These are phyloP conservation scores for Eimeria zaria DNA, from an alignment of 169 alveolate genomes.

Conservation along the genomic window DNA sequence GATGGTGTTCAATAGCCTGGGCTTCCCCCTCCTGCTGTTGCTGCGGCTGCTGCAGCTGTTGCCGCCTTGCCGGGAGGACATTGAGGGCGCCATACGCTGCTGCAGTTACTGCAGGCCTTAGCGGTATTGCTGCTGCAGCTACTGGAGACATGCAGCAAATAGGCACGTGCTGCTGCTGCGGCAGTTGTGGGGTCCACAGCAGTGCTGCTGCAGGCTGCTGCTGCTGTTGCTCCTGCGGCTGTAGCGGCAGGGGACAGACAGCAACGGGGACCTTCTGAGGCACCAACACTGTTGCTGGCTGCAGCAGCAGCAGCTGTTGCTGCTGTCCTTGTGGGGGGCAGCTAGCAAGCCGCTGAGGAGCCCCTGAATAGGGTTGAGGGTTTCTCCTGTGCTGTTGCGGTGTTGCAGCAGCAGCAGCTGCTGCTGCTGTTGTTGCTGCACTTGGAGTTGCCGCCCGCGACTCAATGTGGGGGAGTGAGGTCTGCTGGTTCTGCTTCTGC, in stretches of 20 bases:
- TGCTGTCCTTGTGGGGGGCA: slow-evolving; percentile 32
- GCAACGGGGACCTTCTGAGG: neutral
- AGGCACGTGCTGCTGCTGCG: slow-evolving; percentile 24
- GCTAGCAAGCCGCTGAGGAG: slow-evolving; percentile 12
- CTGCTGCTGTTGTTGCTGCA: neutral
- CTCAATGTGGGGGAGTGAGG: neutral
- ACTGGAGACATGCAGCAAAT: slow-evolving; percentile 28
- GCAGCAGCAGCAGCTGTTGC: slow-evolving; percentile 21
- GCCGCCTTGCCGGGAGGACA: neutral
- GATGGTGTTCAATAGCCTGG: neutral
- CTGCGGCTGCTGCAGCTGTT: slow-evolving; percentile 22
- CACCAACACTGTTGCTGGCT: neutral
- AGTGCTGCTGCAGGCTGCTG: slow-evolving; percentile 24
- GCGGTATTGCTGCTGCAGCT: neutral
- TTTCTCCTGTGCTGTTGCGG: neutral
- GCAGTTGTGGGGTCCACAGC: slow-evolving; percentile 11
- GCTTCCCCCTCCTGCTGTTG: neutral
- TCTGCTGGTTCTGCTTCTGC: slow-evolving; percentile 8
- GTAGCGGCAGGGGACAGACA: neutral
- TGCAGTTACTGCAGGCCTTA: neutral
- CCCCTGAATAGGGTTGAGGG: neutral
- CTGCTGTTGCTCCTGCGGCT: slow-evolving; percentile 20
- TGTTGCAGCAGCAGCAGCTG: neutral
- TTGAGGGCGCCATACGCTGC: neutral
- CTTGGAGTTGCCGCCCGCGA: neutral